Evolutionary conservation across 345 rosid species (phyloP).

Genomic region (Gynandropsis gynandra): DNA sequence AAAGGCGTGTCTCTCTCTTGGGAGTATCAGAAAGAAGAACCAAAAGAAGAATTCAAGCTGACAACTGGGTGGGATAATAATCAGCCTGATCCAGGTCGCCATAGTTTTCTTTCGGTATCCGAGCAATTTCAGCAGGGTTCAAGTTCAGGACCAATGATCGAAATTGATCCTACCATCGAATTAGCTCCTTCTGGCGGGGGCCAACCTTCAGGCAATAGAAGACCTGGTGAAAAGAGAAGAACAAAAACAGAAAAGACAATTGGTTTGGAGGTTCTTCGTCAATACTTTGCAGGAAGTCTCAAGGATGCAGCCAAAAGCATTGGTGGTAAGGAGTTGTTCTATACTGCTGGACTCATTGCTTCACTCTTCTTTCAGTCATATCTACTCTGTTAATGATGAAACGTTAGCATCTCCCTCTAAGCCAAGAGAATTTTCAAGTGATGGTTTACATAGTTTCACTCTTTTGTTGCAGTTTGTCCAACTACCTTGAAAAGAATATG

Average conservation of each 20-base stretch:
- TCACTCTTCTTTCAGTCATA: background rate
- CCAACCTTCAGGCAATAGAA: conserved; percentile 34
- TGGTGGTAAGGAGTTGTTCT: conserved; percentile 59
- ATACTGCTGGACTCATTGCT: background rate
- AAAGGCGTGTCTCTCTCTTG: conserved; percentile 54
- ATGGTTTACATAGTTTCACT: conserved; percentile 6
- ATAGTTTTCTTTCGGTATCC: conserved; percentile 34
- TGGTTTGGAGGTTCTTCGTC: conserved; percentile 77
- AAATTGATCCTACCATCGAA: conserved; percentile 25
- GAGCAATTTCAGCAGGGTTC: conserved; percentile 32
- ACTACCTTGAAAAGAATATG: conserved; percentile 95
- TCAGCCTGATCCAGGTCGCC: conserved; percentile 33
- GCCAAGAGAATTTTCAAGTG: background rate
- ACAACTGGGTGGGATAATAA: conserved; percentile 40
- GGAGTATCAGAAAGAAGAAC: conserved; percentile 55
- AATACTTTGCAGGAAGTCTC: conserved; percentile 92
- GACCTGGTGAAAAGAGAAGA: conserved; percentile 55
- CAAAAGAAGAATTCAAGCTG: conserved; percentile 56
- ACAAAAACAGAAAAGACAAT: conserved; percentile 81
- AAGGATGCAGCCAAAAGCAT: conserved; percentile 94
- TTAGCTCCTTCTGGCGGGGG: conserved; percentile 33
- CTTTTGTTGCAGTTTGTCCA: conserved; percentile 73
- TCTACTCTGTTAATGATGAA: background rate
- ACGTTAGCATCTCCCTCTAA: too few species aligned
- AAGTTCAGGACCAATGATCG: conserved; percentile 29